phyloP scores from a whole-genome alignment of 352 stramenopile species.

The Pythium plurisporium region DNA sequence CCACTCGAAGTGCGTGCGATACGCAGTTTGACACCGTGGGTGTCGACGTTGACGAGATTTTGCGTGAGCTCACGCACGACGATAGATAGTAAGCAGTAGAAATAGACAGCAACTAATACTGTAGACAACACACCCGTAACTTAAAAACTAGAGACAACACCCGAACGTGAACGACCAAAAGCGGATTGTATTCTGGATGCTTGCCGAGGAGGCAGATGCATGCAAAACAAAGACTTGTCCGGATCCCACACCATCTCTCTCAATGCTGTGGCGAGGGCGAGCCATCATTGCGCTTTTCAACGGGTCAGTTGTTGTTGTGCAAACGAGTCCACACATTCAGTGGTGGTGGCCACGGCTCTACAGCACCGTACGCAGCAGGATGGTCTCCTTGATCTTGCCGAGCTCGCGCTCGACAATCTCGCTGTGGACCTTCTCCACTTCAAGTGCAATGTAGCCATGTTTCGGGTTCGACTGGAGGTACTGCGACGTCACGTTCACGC shows the following conservation, averaged over 20 bases:
- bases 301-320: too few relatives aligned
- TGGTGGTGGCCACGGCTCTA: conserved; percentile 32
- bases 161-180: conserved; percentile 8
- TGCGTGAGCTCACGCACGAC: not conserved
- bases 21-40: conserved; percentile 9
- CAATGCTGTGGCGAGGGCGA: not conserved
- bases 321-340: too few relatives aligned
- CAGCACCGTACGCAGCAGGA: conserved; percentile 74
- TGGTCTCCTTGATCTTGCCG: conserved; percentile 83
- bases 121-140: too few relatives aligned
- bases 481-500: conserved; percentile 84
- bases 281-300: conserved; percentile 19
- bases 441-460: conserved; percentile 79
- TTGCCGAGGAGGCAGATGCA: not conserved
- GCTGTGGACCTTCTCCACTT: conserved; percentile 78
- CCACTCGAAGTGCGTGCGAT: not conserved
- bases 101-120: not conserved
- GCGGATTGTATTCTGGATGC: conserved; percentile 28
- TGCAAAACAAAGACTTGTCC: conserved; percentile 14
- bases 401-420: conserved; percentile 78
- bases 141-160: not conserved
- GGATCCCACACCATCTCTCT: not conserved
- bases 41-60: conserved; percentile 14
- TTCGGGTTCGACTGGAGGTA: conserved; percentile 78
- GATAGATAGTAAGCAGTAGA: not conserved